A percentile compares a stretch with the other conserved stretches of the same genome.
Conservation (phyloP, 768 basidiomycete species). For the Cystofilobasidium ferigula region DNA sequence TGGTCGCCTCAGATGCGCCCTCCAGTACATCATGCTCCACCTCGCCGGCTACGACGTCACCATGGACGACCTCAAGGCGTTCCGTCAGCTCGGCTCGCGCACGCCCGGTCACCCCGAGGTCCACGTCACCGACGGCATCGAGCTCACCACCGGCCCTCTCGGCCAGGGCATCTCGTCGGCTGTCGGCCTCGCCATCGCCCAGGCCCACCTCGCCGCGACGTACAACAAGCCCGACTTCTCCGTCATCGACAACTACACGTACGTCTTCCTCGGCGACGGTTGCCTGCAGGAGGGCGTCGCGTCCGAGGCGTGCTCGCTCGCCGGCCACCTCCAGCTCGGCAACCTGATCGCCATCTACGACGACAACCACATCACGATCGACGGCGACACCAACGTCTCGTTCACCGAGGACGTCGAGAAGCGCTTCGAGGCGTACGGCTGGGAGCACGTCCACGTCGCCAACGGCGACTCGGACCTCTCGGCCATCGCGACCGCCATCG, state of each 20-base stretch:
- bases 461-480: conserved; percentile 73
- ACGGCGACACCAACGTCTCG: conserved; percentile 79
- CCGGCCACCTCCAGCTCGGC: conserved; percentile 84
- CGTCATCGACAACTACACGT: conserved; percentile 76
- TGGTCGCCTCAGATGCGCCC: conserved; percentile 57
- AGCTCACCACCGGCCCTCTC: conserved; percentile 87
- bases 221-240: conserved; percentile 74
- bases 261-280: conserved; percentile 87
- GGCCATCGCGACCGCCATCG: conserved; percentile 66
- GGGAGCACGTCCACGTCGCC: conserved; percentile 79
- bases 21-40: conserved; percentile 86
- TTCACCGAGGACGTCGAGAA: conserved; percentile 89
- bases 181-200: conserved; percentile 85
- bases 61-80: conserved; percentile 81
- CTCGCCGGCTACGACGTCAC: conserved; percentile 84
- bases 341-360: conserved; percentile 91
- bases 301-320: conserved; percentile 81
- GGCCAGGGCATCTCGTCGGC: conserved; percentile 82
- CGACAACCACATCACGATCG: conserved; percentile 95
- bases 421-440: conserved; percentile 81
- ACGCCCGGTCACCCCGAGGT: conserved; percentile 90
- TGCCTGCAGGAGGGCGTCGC: conserved; percentile 96
- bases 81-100: conserved; percentile 79
- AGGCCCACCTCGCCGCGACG: conserved; percentile 76
- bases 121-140: conserved; percentile 49